These are phyloP conservation scores for Termitomyces sp. DNA, from an alignment of 768 basidiomycete genomes.

Conservation along the genomic window DNA sequence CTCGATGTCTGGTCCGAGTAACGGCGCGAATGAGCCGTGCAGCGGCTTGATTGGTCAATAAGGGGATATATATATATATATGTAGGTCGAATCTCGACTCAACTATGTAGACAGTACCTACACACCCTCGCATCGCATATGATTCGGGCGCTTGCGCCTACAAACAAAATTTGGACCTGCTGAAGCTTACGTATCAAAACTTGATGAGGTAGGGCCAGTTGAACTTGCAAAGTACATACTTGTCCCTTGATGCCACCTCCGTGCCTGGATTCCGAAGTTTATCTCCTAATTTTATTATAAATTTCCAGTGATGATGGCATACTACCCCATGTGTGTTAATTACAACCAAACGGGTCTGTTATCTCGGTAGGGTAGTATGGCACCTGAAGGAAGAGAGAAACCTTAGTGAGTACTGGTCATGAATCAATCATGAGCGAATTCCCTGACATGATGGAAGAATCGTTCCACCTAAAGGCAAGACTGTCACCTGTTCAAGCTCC, in stretches of 20 bases:
- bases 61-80: neutral
- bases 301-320: neutral
- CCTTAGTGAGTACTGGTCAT: neutral
- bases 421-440: neutral
- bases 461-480: neutral
- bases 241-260: neutral
- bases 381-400: neutral
- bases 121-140: no score
- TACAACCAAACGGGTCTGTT: neutral
- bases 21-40: neutral
- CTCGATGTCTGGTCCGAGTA: neutral
- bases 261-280: neutral
- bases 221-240: neutral
- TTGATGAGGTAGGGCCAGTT: neutral
- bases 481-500: conserved; percentile 22
- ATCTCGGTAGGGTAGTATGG: neutral
- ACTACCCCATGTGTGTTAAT: neutral
- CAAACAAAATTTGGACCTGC: neutral
- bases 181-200: neutral
- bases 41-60: neutral
- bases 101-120: neutral
- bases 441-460: neutral
- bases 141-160: neutral
- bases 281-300: neutral
- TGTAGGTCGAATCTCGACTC: neutral